Conservation (phyloP, 1,139 yeast genomes). For the Saccharomyces hybrid region DNA sequence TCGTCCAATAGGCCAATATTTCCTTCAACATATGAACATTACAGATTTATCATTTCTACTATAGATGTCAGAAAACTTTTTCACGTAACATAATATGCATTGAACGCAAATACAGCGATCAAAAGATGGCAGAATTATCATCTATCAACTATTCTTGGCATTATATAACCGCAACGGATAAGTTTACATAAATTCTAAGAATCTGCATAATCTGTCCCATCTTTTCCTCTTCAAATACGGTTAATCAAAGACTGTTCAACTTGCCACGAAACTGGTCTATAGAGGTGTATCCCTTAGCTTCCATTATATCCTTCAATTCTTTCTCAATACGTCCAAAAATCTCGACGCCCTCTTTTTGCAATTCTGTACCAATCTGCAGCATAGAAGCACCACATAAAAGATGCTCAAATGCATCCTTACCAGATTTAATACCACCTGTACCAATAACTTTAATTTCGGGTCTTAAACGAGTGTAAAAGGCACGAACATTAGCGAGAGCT, state of each 20-base stretch:
- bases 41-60: no score
- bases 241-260: constrained; percentile 15
- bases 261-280: constrained; percentile 30
- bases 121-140: no score
- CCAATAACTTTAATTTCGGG: constrained; percentile 25
- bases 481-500: constrained; percentile 28
- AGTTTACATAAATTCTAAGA: no score
- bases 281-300: constrained; percentile 22
- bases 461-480: constrained; percentile 26
- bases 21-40: no score
- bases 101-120: no score
- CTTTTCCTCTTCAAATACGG: no score
- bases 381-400: constrained; percentile 27
- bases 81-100: no score
- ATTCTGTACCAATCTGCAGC: constrained; percentile 27
- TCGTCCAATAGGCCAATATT: no score
- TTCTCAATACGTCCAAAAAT: constrained; percentile 21
- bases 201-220: no score
- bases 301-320: constrained; percentile 23
- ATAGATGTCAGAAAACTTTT: no score
- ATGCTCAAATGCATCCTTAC: constrained; percentile 29
- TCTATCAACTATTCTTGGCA: no score
- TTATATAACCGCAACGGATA: no score
- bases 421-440: constrained; percentile 27
- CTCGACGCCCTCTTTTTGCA: constrained; percentile 23